Base-by-base conservation (phyloP, 331 rosid species). In the Phaseolus coccineus region DNA sequence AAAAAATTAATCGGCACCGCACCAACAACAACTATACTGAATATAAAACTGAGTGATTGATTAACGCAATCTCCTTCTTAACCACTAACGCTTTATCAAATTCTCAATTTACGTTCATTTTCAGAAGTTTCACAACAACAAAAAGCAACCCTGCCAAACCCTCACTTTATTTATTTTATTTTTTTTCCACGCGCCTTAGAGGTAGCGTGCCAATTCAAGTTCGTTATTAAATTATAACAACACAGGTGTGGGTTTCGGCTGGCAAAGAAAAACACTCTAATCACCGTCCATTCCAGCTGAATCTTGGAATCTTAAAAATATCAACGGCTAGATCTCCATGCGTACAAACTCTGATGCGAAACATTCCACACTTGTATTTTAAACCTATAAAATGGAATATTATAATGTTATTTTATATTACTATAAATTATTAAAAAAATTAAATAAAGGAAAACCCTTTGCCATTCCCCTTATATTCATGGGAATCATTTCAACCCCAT, bases 401-500 rank as follows among this genome's bases (percentile, higher is more conserved):
- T 58, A n/a, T 22, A 8, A 68, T 42, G 10, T 8, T 48, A 47
- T 14, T 30, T 46, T 0, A 11, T 69, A 5, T 10, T 44, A 6
- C 44, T 30, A 4, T 11, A 1, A 37, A 16, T 28, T 3, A n/a
- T 2, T 51, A 69, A 57, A 33, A 70, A 35, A 0, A 3, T 71
- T 71, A 30, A 62, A 57, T 2, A 15, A 30, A 76, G 47, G 10
- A 19, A 80, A 78, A 35, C 75, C 61, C 56, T 42, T 69, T 63
- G 15, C 83, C 39, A 53, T 40, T 63, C 82, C 77, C 35, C 77
- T 82, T 89, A 82, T 78, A 89, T 75, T 71, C 86, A 74, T 53
- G 28, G 72, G 87, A 85, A 88, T 85, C 81, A 77, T 84, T 75
- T 74, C 87, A 86, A 80, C 51, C 67, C 69, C 81, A 69, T 48